Conservation (phyloP, 441 rosid species). For the Oxalis stricta region DNA sequence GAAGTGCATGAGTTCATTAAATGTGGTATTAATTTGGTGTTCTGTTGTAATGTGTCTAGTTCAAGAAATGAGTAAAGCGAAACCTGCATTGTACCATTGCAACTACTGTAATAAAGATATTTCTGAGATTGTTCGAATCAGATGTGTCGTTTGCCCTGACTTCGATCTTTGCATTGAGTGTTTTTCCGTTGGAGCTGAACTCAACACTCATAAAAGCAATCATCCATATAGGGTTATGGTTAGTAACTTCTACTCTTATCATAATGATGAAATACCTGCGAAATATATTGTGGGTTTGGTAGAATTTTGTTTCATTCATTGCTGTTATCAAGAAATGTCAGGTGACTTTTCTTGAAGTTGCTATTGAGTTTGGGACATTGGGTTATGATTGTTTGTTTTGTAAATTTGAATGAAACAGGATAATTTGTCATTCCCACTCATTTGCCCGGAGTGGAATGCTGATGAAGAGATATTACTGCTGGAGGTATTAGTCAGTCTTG, state of each 20-base stretch:
- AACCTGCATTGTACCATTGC: constrained; percentile 58
- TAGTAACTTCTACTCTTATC: constrained; percentile 9
- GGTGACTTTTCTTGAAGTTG: too few species aligned
- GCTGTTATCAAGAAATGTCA: too few species aligned
- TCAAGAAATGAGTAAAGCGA: constrained; percentile 32
- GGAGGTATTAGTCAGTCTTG: constrained; percentile 37
- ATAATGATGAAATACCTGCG: too few species aligned
- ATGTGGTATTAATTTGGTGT: background rate
- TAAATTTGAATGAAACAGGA: constrained; percentile 34
- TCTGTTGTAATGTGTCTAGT: constrained; percentile 18
- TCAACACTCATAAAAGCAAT: constrained; percentile 53
- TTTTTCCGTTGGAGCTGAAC: constrained; percentile 72
- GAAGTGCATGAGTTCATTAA: background rate
- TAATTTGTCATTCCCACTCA: constrained; percentile 78
- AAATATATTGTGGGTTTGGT: too few species aligned
- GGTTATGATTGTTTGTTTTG: background rate
- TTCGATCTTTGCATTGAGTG: constrained; percentile 93
- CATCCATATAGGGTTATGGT: constrained; percentile 90
- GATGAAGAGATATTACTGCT: constrained; percentile 91
- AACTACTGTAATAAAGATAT: constrained; percentile 82
- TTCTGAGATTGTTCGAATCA: constrained; percentile 65
- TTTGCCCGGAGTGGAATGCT: constrained; percentile 86
- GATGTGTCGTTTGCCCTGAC: constrained; percentile 72
- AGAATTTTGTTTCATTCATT: too few species aligned
- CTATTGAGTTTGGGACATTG: too few species aligned